Conservation (phyloP, 139 green algal genomes). For the Chlamydomonas sp. region DNA sequence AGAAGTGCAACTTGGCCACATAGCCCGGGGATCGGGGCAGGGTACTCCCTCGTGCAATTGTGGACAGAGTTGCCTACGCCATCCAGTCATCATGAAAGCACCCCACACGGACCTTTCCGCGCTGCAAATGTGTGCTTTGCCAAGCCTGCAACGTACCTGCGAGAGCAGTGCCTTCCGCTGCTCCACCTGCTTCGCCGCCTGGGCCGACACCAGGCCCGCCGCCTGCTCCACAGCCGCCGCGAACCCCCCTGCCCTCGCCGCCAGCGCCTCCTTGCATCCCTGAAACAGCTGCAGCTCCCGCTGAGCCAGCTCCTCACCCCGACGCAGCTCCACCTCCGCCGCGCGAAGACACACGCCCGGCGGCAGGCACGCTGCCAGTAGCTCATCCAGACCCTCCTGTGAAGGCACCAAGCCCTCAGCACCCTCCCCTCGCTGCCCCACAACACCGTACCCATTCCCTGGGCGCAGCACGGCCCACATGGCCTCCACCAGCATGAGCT, state of each 20-base stretch:
- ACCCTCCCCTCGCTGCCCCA: neutral
- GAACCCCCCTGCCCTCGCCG: neutral
- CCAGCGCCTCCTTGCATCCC: slow-evolving; percentile 7
- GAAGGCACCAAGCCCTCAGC: neutral
- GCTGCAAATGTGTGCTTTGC: neutral
- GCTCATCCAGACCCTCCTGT: neutral
- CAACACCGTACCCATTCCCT: neutral
- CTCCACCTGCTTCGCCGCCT: neutral
- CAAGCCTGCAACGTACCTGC: neutral
- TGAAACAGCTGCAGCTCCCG: slow-evolving; percentile 4
- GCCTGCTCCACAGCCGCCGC: neutral
- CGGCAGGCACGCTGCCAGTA: neutral
- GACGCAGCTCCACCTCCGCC: neutral
- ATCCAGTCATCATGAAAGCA: neutral
- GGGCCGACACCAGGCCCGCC: neutral
- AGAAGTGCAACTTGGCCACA: neutral
- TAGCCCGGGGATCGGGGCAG: neutral
- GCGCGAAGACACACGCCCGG: neutral
- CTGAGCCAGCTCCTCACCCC: slow-evolving; percentile 17
- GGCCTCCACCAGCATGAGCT: slow-evolving; percentile 7
- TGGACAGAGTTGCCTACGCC: too few species aligned
- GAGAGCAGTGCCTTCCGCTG: neutral
- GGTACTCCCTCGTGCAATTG: too few species aligned
- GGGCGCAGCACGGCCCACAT: neutral
- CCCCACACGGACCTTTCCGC: neutral